Evolutionary conservation across 2,329 filamentous ascomycete species (phyloP), one percentile per base, ranked within the genome.

Genomic region (Diplodia seriata): DNA sequence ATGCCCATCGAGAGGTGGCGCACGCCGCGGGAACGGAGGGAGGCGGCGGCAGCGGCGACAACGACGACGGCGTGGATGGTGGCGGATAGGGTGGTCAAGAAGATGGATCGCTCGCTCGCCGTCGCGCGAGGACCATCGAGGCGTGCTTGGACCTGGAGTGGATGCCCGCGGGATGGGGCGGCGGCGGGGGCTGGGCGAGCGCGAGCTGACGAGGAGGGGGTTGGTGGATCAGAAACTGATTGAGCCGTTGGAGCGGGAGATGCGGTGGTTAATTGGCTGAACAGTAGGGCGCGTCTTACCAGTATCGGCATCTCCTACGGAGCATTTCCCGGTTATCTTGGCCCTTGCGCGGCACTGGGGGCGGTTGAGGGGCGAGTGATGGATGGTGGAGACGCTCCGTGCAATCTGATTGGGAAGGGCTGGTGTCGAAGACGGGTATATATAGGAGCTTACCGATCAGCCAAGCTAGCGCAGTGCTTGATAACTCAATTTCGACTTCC

Each of bases 1-100:
- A 57, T n/a, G 20, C 54, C 54, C 1, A 40, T 57, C 12, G 54
- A 57, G 36, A 36, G 4, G n/a, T 43, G 54, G 54, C 38, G n/a
- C 15, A 57, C n/a, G n/a, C 11, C 20, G 29, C 23, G 38, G 38
- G 54, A 40, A 5, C 54, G 54, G 4, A 57, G 38, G 38, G 54
- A 40, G 11, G 11, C 6, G 4, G 31, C 6, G 31, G 31, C 6
- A 7, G 31, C 15, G 3, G 20, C 14, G 7, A n/a, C 36, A 7
- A 26, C n/a, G n/a, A 33, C 31, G 11, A 57, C 33, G 4, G 33
- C 20, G 18, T 57, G 31, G 54, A 38, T 57, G n/a, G 54, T 57
- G 7, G 33, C 54, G 6, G 31, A 36, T 4, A 33, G 54, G 1
- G 33, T 57, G 12, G 54, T 57, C 31, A 36, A 57, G 33, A 23